phyloP scores from a whole-genome alignment of 2,329 filamentous ascomycete species.

The Verticillium longisporum region DNA sequence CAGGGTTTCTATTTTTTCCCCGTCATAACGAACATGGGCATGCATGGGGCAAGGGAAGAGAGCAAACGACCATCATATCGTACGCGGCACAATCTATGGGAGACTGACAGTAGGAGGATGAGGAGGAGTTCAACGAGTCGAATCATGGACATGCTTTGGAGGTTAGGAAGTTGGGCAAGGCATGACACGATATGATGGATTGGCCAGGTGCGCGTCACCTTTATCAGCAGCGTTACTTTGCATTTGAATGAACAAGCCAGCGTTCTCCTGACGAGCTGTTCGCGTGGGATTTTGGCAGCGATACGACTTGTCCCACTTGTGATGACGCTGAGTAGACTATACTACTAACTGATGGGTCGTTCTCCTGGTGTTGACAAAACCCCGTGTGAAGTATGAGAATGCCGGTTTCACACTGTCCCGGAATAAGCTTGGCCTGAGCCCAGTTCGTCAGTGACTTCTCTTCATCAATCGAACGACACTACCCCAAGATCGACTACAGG shows the following conservation, averaged over 20 bases:
- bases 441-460: not conserved
- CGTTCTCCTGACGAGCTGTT: not conserved
- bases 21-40: not conserved
- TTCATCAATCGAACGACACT: not conserved
- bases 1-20: not conserved
- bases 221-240: not conserved
- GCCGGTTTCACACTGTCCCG: not conserved
- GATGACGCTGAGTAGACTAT: not conserved
- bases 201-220: not conserved
- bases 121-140: not conserved
- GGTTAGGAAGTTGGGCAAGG: not conserved
- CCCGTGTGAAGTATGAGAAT: not conserved
- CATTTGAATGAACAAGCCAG: not conserved
- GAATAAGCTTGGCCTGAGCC: not conserved
- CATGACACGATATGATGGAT: not conserved
- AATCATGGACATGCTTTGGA: not conserved
- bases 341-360: not conserved
- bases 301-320: not conserved
- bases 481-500: too few relatives aligned
- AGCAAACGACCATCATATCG: too few relatives aligned
- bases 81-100: not conserved
- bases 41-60: too few relatives aligned
- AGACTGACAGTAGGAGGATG: not conserved
- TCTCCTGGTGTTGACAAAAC: too few relatives aligned
- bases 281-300: not conserved